phyloP scores from a whole-genome alignment of 2,329 filamentous ascomycete genomes.

The Aspergillus amoenus region DNA sequence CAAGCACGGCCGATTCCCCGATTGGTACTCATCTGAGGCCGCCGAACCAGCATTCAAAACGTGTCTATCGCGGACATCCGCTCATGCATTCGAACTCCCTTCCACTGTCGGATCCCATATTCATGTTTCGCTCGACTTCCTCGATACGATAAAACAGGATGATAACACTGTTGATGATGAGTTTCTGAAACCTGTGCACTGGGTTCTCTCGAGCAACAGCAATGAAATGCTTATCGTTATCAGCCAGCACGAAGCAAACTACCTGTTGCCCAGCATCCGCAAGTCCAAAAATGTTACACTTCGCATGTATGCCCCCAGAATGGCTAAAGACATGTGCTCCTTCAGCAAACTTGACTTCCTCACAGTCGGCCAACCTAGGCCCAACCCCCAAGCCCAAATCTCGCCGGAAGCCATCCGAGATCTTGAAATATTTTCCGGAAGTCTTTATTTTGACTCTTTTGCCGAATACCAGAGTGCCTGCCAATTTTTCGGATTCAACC shows the following conservation, averaged over 20 bases:
- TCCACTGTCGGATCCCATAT: not conserved
- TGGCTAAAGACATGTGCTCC: constrained; percentile 35
- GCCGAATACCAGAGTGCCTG: constrained; percentile 50
- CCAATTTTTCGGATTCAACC: constrained; percentile 23
- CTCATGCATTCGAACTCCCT: constrained; percentile 3
- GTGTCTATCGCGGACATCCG: constrained; percentile 8
- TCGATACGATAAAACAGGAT: not conserved
- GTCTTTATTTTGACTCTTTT: constrained; percentile 59
- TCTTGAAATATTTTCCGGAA: constrained; percentile 66
- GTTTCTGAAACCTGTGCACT: constrained; percentile 57
- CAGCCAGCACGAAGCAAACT: constrained; percentile 61
- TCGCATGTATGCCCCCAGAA: constrained; percentile 52
- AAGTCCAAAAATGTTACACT: constrained; percentile 39
- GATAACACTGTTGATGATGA: constrained; percentile 44
- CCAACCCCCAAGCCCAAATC: not conserved
- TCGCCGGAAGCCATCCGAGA: constrained; percentile 29
- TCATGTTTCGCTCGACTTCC: constrained; percentile 9
- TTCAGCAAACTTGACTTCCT: constrained; percentile 50
- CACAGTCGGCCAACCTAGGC: constrained; percentile 25
- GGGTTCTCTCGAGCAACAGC: constrained; percentile 45
- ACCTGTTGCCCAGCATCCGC: constrained; percentile 45
- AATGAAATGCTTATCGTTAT: constrained; percentile 50
- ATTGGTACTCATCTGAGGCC: not conserved
- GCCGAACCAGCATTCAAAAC: constrained; percentile 4
- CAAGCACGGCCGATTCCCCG: not conserved